Conservation (phyloP, 352 stramenopile genomes). For the Phytophthora foliorum region DNA sequence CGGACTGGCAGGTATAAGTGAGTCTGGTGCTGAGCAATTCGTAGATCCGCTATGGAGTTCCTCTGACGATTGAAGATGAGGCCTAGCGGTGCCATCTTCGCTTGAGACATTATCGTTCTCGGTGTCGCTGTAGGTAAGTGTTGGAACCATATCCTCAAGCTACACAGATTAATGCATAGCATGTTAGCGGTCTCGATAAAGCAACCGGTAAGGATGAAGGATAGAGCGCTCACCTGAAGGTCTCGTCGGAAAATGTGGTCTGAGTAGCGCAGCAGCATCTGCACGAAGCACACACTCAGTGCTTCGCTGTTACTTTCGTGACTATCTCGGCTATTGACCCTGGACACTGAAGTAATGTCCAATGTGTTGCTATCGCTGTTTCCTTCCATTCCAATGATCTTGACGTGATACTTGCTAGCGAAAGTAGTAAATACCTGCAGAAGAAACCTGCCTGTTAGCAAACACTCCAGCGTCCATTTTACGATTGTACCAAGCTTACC, state of each 20-base stretch:
- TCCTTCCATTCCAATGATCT: constrained; percentile 52
- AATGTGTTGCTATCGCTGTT: not conserved
- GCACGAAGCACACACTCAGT: constrained; percentile 68
- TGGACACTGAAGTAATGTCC: not conserved
- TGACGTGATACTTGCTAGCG: constrained; percentile 45
- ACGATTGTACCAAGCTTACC: constrained; percentile 27
- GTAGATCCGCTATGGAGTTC: constrained; percentile 4
- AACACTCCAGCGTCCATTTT: not conserved
- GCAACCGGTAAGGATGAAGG: not conserved
- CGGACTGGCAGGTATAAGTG: constrained; percentile 6
- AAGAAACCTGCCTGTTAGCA: constrained; percentile 11
- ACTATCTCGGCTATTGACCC: not conserved
- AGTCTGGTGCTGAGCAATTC: constrained; percentile 15
- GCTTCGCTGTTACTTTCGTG: constrained; percentile 14
- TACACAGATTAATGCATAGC: constrained; percentile 1
- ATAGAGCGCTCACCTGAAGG: constrained; percentile 40
- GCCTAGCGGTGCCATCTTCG: constrained; percentile 33
- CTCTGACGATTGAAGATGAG: constrained; percentile 1
- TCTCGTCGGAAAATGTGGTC: constrained; percentile 82
- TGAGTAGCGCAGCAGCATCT: constrained; percentile 62
- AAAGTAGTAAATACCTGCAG: constrained; percentile 53
- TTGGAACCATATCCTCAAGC: constrained; percentile 34
- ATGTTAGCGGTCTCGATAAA: constrained; percentile 1
- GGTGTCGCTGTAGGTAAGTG: constrained; percentile 61
- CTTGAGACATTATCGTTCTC: constrained; percentile 64